Conservation (phyloP, 331 rosid genomes). For the Cydonia oblonga region DNA sequence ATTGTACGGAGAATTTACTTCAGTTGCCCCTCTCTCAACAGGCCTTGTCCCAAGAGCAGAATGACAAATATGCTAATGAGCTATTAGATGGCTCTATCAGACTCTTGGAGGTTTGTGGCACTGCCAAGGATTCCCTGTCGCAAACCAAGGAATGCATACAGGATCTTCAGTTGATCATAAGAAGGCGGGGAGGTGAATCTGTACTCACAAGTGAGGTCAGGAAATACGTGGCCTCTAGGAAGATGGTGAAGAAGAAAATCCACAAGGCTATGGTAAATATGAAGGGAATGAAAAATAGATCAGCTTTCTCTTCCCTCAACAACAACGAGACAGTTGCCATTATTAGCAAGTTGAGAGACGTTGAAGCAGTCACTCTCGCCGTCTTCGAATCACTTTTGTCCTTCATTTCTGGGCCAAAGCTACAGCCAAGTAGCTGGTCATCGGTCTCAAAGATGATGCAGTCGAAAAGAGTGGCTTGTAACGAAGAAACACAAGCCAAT, state of each 20-base stretch:
- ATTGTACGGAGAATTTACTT: slow-evolving; percentile 15
- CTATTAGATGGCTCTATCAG: slow-evolving; percentile 28
- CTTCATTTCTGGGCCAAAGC: too few relatives aligned
- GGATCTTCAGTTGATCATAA: slow-evolving; percentile 31
- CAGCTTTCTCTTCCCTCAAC: neutral
- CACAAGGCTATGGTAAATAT: neutral
- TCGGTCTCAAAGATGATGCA: neutral
- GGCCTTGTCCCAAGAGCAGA: slow-evolving; percentile 11
- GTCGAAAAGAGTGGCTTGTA: slow-evolving; percentile 17
- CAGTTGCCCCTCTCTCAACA: slow-evolving; percentile 15
- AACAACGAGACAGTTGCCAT: neutral
- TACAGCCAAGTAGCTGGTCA: too few relatives aligned
- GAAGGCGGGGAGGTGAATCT: slow-evolving; percentile 21
- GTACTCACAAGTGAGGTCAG: slow-evolving; percentile 18
- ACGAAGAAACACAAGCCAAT: slow-evolving; percentile 6
- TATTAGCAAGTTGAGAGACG: slow-evolving; percentile 23
- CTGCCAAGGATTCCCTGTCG: slow-evolving; percentile 28
- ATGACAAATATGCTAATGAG: slow-evolving; percentile 14
- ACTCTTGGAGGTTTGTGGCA: slow-evolving; percentile 24
- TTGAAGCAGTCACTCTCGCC: slow-evolving; percentile 18
- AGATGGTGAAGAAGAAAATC: slow-evolving; percentile 15
- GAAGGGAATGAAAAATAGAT: neutral
- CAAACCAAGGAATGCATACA: slow-evolving; percentile 38
- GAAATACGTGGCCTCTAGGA: slow-evolving; percentile 39
- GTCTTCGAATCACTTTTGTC: too few relatives aligned